Base-by-base conservation (phyloP, 2,329 filamentous ascomycete genomes). In the Sporothrix pseudoabietina region DNA sequence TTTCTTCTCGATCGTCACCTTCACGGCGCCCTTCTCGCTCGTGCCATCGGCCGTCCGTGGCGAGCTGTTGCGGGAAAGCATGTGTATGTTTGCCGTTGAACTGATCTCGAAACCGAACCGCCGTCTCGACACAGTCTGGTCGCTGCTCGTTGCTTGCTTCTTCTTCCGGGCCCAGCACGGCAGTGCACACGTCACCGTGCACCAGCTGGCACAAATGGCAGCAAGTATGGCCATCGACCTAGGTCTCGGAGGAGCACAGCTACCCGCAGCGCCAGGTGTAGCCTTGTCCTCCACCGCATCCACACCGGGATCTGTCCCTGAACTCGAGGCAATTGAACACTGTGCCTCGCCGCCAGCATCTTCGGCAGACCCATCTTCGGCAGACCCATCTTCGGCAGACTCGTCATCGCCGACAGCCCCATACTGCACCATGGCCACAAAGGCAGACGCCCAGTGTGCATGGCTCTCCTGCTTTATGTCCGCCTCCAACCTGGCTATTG, bases 31-130 rank as follows among this genome's bases (percentile, higher is more conserved):
- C 1, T 26, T 19, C 3, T 19, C 63, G 2, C 32, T 72, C 3
- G 12, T 65, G 1, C 19, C 71, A 1, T 22, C 59, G 1, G 71
- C 41, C 7, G 16, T 72, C 16, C 71, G 71, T 35, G 16, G 14
- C n/a, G 59, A 54, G 8, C 71, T 72, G 0, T 4, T 72, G 49
- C 44, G 61, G 1, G 71, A 72, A 26, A 35, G n/a, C 59, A 59
- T 65, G 35, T 66, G 71, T 49, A 55, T 72, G 71, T 72, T 68
- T 16, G 71, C 61, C 49, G 49, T 65, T 22, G 71, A 72, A 35
- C 61, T 68, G 22, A 68, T 72, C 32, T 54, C 59, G 32, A 52
- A 55, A 16, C 44, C 71, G n/a, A 65, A 65, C 32, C 59, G 57
- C 5, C 22, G 61, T 1, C 59, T 47, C 14, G 71, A 72, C 19